A percentile compares a stretch with the other conserved stretches of the same genome.
Conservation (phyloP, 2,329 filamentous ascomycete species). For the Fonsecaea nubica region DNA sequence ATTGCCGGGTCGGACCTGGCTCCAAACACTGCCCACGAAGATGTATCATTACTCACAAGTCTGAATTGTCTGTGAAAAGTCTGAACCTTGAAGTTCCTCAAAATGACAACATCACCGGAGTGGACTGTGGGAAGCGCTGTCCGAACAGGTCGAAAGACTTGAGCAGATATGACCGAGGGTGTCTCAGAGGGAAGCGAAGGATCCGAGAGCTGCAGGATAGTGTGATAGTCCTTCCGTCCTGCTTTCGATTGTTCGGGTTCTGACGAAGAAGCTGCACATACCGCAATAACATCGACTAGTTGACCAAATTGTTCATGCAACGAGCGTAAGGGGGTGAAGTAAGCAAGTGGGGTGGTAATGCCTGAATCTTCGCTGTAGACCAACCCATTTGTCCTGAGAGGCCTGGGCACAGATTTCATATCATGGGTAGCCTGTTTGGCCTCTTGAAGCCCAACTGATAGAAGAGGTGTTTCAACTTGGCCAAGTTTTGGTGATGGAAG, state of each 20-base stretch:
- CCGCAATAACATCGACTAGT: slow-evolving; percentile 51
- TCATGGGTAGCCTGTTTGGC: not conserved
- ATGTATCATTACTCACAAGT: slow-evolving; percentile 51
- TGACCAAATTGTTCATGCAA: slow-evolving; percentile 52
- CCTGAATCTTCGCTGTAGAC: slow-evolving; percentile 36
- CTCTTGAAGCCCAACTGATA: not conserved
- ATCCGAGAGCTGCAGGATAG: slow-evolving; percentile 54
- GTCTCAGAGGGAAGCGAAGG: slow-evolving; percentile 46
- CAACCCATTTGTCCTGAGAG: not conserved
- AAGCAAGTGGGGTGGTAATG: slow-evolving; percentile 50
- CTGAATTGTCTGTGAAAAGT: slow-evolving; percentile 49
- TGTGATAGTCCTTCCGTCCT: slow-evolving; percentile 50
- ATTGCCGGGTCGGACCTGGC: slow-evolving; percentile 29
- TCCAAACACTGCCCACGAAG: slow-evolving; percentile 56
- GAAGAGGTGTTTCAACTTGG: not conserved
- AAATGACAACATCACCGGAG: slow-evolving; percentile 52
- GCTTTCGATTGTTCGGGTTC: slow-evolving; percentile 43
- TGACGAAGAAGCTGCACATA: slow-evolving; percentile 45
- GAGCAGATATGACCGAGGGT: slow-evolving; percentile 45
- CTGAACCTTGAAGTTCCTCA: slow-evolving; percentile 55
- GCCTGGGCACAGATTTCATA: not conserved
- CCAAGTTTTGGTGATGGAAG: slow-evolving; percentile 12
- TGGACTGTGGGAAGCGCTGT: slow-evolving; percentile 47
- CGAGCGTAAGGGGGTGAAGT: slow-evolving; percentile 52
- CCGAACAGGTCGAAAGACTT: slow-evolving; percentile 52